These are phyloP conservation scores for Pythium grandisporangium DNA, from an alignment of 352 stramenopile species.

Conservation along the genomic window DNA sequence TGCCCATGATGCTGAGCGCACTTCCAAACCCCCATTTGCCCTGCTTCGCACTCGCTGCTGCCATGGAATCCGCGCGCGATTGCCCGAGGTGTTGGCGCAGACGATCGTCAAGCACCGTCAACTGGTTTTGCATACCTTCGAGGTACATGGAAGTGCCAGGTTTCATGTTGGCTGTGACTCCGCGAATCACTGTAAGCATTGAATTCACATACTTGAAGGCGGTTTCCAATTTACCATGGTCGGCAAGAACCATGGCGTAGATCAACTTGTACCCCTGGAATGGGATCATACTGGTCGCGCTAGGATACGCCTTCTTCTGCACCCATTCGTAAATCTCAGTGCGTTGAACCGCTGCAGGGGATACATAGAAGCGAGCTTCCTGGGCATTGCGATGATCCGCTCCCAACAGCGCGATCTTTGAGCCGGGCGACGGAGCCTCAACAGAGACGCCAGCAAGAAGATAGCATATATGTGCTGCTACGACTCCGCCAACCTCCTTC, in stretches of 20 bases:
- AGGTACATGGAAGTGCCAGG: constrained; percentile 79
- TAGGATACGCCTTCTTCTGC: constrained; percentile 47
- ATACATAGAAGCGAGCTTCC: constrained; percentile 80
- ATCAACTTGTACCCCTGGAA: constrained; percentile 89
- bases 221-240: constrained; percentile 76
- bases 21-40: constrained; percentile 76
- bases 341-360: constrained; percentile 57
- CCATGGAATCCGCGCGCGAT: constrained; percentile 57
- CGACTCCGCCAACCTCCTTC: constrained; percentile 51
- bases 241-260: constrained; percentile 77
- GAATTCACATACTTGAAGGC: constrained; percentile 84
- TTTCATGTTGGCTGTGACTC: constrained; percentile 71
- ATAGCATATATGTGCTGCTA: constrained; percentile 77
- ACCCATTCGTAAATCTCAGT: constrained; percentile 85
- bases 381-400: constrained; percentile 58
- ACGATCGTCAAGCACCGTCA: constrained; percentile 79
- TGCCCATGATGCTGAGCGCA: constrained; percentile 79
- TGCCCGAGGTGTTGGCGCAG: constrained; percentile 79
- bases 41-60: constrained; percentile 36
- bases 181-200: constrained; percentile 74
- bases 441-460: constrained; percentile 59
- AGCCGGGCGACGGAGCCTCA: constrained; percentile 63
- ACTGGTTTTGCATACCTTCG: constrained; percentile 82
- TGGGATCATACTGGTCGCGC: constrained; percentile 56
- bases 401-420: constrained; percentile 76